phyloP scores from a whole-genome alignment of 768 basidiomycete species.

The Leccinellum luteum region DNA sequence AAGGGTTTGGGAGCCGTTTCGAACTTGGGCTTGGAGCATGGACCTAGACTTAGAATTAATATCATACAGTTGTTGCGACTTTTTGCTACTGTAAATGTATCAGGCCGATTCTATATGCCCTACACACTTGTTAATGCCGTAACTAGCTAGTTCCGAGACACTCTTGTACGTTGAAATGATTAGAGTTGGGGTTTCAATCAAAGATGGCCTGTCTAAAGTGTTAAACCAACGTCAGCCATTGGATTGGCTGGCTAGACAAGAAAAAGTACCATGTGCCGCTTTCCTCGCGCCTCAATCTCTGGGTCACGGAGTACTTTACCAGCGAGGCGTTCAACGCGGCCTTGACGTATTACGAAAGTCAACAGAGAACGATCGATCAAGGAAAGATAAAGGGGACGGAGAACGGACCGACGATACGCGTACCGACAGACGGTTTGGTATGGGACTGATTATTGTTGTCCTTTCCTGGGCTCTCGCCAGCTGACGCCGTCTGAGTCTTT shows the following conservation, averaged over 20 bases:
- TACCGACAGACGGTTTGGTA: background rate
- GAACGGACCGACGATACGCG: slow-evolving; percentile 9
- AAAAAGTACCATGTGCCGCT: slow-evolving; percentile 12
- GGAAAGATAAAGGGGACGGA: background rate
- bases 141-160: background rate
- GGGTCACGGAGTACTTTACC: slow-evolving; percentile 20
- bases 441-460: background rate
- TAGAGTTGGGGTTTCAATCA: background rate
- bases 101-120: background rate
- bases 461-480: background rate
- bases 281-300: slow-evolving; percentile 17
- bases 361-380: background rate
- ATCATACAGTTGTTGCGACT: background rate
- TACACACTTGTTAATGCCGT: background rate
- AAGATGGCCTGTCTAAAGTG: slow-evolving; percentile 3
- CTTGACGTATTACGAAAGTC: background rate
- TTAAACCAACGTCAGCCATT: background rate
- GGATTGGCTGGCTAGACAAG: no score
- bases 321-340: slow-evolving; percentile 17
- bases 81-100: background rate
- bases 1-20: background rate
- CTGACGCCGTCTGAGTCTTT: background rate
- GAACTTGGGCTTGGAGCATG: background rate
- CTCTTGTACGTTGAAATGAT: background rate
- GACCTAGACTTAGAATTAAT: background rate